Base-by-base conservation (phyloP, 495 filamentous ascomycete genomes). In the Trichoderma gamsii region DNA sequence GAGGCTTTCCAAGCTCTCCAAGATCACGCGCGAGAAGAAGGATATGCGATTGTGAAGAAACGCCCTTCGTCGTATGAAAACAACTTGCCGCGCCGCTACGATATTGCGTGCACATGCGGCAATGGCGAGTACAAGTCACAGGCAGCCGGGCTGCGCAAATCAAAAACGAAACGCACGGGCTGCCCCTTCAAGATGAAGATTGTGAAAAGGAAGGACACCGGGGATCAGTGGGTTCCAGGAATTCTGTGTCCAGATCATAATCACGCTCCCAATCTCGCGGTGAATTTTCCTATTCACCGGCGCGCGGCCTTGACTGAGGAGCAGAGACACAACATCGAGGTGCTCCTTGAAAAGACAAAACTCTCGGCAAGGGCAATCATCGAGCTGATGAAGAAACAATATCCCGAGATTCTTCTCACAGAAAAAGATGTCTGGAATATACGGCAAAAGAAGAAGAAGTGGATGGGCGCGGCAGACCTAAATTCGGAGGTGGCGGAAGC, bases 111-210 rank as follows among this genome's bases (percentile, higher is more conserved):
- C 7, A 15, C n/a, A 49, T 49, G 44, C 15, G 44, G 44, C 5
- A 49, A 49, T n/a, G 44, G 44, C 44, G n/a, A 49, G 4, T 49
- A 49, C 44, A 49, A 49, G 44, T 18, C 44, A 5, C 4, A n/a
- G 44, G 44, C 44, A 5, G 44, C 44, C 13, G 44, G 44, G 12
- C 12, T 49, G 4, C 44, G 15, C 44, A 49, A 49, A 18, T 49
- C 44, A 12, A n/a, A n/a, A 5, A 49, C 44, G 7, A 49, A 49
- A n/a, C 44, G 44, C 44, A 49, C 44, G 4, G 44, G 44, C 15
- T 49, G 44, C 44, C 44, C 44, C 12, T 38, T 49, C 44, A 49
- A 49, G 44, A 49, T 49, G 44, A 49, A 49, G 44, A 49, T 49
- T 49, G 44, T 49, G 15, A 9, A 16, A n/a, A 16, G 44, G 13